These are phyloP conservation scores for Saururus chinensis DNA, from an alignment of 164 flowering plant genomes.

Conservation along the genomic window DNA sequence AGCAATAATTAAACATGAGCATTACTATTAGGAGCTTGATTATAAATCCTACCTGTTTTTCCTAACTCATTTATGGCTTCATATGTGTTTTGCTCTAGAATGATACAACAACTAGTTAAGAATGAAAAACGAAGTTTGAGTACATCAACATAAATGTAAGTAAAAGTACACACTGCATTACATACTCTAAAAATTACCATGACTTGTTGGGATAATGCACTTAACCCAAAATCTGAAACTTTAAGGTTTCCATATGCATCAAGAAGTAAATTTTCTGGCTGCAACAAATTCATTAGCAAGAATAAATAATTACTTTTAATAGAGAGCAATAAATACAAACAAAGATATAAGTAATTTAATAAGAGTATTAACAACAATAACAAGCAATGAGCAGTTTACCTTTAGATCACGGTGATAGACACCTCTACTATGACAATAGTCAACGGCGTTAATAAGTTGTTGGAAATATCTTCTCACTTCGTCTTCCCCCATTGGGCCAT, in stretches of 20 bases:
- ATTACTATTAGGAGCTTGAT: too few species aligned
- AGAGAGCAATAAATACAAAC: background rate
- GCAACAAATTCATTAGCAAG: constrained; percentile 12
- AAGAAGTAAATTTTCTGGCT: constrained; percentile 82
- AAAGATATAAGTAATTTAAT: too few species aligned
- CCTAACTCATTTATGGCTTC: too few species aligned
- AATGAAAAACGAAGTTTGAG: too few species aligned
- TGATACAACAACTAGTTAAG: too few species aligned
- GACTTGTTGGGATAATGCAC: constrained; percentile 81
- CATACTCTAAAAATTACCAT: too few species aligned
- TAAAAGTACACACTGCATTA: too few species aligned
- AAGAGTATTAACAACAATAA: too few species aligned
- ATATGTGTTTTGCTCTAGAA: too few species aligned
- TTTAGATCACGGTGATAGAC: constrained; percentile 80
- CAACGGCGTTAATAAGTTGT: constrained; percentile 83
- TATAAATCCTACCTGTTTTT: too few species aligned
- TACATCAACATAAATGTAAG: too few species aligned
- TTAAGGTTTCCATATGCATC: constrained; percentile 71
- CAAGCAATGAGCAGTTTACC: constrained; percentile 19
- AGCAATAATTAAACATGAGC: too few species aligned
- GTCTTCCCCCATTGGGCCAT: constrained; percentile 76
- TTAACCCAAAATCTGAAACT: constrained; percentile 87
- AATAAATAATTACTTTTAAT: background rate
- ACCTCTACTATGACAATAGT: constrained; percentile 90
- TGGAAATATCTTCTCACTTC: constrained; percentile 76